phyloP scores from a whole-genome alignment of 805 yeast genomes.

The Saccharomyces mikatae region DNA sequence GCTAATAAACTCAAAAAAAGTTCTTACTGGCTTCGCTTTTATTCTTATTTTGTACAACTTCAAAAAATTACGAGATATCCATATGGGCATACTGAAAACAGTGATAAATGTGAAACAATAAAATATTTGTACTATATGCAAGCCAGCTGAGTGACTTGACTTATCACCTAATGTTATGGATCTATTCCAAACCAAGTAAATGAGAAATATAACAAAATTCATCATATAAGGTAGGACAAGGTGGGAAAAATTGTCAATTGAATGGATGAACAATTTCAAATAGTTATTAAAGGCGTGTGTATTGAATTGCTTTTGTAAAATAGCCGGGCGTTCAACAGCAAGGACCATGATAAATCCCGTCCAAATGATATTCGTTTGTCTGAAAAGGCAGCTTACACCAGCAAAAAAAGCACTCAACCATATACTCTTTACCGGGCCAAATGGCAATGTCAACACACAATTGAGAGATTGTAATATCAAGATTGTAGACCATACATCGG shows the following conservation, averaged over 20 bases:
- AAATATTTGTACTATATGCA: constrained; percentile 74
- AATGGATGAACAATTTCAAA: constrained; percentile 32
- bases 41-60: constrained; percentile 32
- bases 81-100: constrained; percentile 64
- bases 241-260: constrained; percentile 30
- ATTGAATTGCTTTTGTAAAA: constrained; percentile 35
- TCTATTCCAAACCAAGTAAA: constrained; percentile 58
- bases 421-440: constrained; percentile 30
- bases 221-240: constrained; percentile 42
- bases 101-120: constrained; percentile 63
- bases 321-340: constrained; percentile 44
- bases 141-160: constrained; percentile 63
- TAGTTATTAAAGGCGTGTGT: constrained; percentile 33
- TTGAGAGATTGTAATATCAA: constrained; percentile 51
- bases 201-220: constrained; percentile 46
- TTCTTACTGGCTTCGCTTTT: constrained; percentile 21
- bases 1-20: constrained; percentile 26
- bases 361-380: constrained; percentile 94
- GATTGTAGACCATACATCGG: constrained; percentile 88
- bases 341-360: constrained; percentile 50
- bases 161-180: constrained; percentile 91
- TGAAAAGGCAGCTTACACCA: constrained; percentile 56
- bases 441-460: constrained; percentile 36
- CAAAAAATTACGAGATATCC: constrained; percentile 45
- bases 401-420: constrained; percentile 49